Evolutionary conservation across 768 basidiomycete genomes (phyloP).

Genomic region (Termitomyces sp.): DNA sequence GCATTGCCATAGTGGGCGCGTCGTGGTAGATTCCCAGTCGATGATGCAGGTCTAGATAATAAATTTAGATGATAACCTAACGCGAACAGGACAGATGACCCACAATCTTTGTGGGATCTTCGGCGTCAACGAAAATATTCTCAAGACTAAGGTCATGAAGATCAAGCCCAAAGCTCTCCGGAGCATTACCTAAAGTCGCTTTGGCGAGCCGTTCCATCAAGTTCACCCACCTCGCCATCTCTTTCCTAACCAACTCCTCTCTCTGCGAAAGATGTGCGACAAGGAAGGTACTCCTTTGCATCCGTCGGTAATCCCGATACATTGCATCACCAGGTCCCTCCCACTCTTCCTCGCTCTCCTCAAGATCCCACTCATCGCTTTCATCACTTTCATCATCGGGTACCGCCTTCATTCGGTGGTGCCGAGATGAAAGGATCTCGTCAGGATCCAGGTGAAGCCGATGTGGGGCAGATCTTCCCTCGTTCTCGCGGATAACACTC

Average conservation of each 20-base stretch:
- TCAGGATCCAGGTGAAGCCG: constrained; percentile 76
- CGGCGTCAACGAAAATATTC: constrained; percentile 76
- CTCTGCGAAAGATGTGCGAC: constrained; percentile 63
- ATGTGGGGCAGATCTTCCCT: constrained; percentile 73
- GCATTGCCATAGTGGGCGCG: constrained; percentile 78
- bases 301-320: constrained; percentile 80
- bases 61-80: constrained; percentile 5
- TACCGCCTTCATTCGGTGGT: constrained; percentile 62
- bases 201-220: constrained; percentile 58
- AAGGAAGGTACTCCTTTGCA: constrained; percentile 76
- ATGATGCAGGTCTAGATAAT: constrained; percentile 71
- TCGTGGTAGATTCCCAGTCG: constrained; percentile 91
- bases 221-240: constrained; percentile 68
- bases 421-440: constrained; percentile 65
- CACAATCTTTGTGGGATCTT: constrained; percentile 67
- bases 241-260: constrained; percentile 56
- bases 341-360: constrained; percentile 79
- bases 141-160: constrained; percentile 84
- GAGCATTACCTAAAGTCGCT: constrained; percentile 21
- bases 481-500: constrained; percentile 73
- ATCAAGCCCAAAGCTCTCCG: constrained; percentile 70
- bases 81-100: constrained; percentile 23
- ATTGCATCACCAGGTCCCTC: constrained; percentile 72
- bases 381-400: constrained; percentile 74
- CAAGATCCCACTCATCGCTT: constrained; percentile 73